A percentile compares a stretch with the other conserved stretches of the same genome.
Conservation (phyloP, 768 basidiomycete genomes). For the Trametes meyenii region DNA sequence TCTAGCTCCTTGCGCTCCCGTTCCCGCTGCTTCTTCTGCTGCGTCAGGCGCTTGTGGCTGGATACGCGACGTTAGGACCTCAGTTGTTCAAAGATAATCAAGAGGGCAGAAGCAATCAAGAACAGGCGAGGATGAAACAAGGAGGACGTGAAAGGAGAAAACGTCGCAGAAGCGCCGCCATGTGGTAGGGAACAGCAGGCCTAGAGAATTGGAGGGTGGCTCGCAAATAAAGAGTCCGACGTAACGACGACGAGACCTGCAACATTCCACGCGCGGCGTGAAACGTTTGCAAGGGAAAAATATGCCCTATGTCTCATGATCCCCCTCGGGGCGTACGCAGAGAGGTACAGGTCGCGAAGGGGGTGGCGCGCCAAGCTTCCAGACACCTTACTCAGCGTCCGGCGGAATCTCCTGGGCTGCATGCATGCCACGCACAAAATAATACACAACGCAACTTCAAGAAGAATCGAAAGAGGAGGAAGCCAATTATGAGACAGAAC, state of each 20-base stretch:
- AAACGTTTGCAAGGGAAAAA: too few relatives aligned
- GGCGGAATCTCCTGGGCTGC: not conserved
- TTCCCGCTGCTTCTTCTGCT: constrained; percentile 93
- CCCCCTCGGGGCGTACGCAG: not conserved
- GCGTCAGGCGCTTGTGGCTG: constrained; percentile 92
- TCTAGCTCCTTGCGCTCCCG: constrained; percentile 96
- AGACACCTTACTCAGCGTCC: constrained; percentile 9
- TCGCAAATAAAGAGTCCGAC: too few relatives aligned
- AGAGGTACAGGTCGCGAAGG: not conserved
- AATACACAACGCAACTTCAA: not conserved
- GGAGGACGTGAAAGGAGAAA: too few relatives aligned
- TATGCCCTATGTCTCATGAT: too few relatives aligned
- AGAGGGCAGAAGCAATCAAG: not conserved
- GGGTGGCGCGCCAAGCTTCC: not conserved
- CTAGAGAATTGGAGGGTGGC: too few relatives aligned
- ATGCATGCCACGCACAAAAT: not conserved
- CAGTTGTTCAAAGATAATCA: not conserved
- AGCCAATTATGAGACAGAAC: not conserved
- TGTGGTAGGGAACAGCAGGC: too few relatives aligned
- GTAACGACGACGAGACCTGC: too few relatives aligned
- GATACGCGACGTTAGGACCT: constrained; percentile 10
- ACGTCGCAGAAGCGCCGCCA: too few relatives aligned
- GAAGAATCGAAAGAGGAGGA: constrained; percentile 20
- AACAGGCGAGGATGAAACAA: too few relatives aligned
- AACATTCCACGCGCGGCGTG: too few relatives aligned